A percentile compares a stretch with the other conserved stretches of the same genome.
Conservation (phyloP, 306 rosid species). For the Vigna angularis region DNA sequence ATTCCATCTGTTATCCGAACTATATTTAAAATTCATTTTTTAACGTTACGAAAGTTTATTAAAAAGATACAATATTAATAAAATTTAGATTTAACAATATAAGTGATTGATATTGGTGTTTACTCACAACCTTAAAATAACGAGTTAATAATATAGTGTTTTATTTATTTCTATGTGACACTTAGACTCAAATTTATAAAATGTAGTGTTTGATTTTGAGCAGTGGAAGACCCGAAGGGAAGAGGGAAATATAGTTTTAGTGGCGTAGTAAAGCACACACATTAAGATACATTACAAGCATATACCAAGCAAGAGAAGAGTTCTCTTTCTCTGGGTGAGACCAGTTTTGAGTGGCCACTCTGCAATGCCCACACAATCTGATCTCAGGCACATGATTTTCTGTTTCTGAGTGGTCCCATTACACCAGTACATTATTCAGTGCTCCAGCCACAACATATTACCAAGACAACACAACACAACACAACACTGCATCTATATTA, state of each 20-base stretch:
- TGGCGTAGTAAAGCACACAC: conserved; percentile 31
- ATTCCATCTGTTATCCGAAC: accelerated
- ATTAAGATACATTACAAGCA: not conserved
- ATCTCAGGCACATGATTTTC: conserved; percentile 50
- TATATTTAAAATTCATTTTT: too few relatives aligned
- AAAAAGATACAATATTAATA: too few relatives aligned
- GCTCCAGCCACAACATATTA: conserved; percentile 18
- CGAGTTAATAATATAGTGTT: too few relatives aligned
- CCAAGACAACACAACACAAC: too few relatives aligned
- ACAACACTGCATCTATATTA: too few relatives aligned
- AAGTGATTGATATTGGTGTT: too few relatives aligned
- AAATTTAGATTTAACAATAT: too few relatives aligned
- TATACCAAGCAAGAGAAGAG: not conserved
- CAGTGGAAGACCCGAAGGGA: conserved; percentile 21
- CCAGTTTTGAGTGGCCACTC: conserved; percentile 54
- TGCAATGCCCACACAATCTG: conserved; percentile 52
- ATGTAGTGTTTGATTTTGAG: not conserved
- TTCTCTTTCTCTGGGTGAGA: not conserved
- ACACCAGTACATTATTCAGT: conserved; percentile 15
- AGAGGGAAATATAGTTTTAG: conserved; percentile 22
- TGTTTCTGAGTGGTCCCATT: conserved; percentile 50
- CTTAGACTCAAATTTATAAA: too few relatives aligned
- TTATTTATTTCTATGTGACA: too few relatives aligned
- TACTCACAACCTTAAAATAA: too few relatives aligned
- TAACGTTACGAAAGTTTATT: too few relatives aligned